phyloP scores from a whole-genome alignment of 1,139 yeast genomes.

The Taphrina populina region DNA sequence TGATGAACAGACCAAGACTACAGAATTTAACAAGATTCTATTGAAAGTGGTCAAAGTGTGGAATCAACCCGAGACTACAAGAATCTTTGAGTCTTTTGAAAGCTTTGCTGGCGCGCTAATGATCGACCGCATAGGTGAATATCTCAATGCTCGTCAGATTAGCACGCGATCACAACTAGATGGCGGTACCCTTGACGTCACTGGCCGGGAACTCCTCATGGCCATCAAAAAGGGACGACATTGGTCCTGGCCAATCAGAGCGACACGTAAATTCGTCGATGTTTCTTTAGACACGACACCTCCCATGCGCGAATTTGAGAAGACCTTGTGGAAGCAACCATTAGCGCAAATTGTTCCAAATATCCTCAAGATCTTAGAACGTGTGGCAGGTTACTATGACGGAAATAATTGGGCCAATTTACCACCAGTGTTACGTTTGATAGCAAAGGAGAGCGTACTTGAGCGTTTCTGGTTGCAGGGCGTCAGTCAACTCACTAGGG shows the following conservation, averaged over 20 bases:
- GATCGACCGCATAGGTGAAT: conserved; percentile 86
- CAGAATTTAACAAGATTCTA: conserved; percentile 74
- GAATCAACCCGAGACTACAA: conserved; percentile 88
- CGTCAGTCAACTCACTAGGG: conserved; percentile 88
- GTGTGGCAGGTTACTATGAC: conserved; percentile 90
- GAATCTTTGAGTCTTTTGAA: conserved; percentile 81
- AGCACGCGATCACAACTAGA: conserved; percentile 68
- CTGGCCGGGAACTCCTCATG: conserved; percentile 70
- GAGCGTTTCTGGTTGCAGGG: conserved; percentile 99
- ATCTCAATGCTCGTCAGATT: conserved; percentile 79
- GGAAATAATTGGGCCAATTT: conserved; percentile 86
- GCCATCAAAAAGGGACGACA: conserved; percentile 51
- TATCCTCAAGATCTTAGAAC: conserved; percentile 78
- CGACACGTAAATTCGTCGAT: conserved; percentile 90
- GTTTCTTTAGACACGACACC: conserved; percentile 82
- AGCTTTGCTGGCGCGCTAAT: conserved; percentile 99
- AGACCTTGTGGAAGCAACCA: conserved; percentile 87
- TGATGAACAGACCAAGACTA: conserved; percentile 58
- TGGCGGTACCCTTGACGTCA: conserved; percentile 85
- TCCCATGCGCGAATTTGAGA: conserved; percentile 68
- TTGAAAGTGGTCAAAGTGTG: conserved; percentile 91
- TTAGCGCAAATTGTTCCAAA: conserved; percentile 90
- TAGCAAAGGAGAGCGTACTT: conserved; percentile 80
- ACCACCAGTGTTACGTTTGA: conserved; percentile 85
- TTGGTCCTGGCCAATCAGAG: conserved; percentile 75